Conservation (phyloP, 352 stramenopile species). For the Elongisporangium senticosum region DNA sequence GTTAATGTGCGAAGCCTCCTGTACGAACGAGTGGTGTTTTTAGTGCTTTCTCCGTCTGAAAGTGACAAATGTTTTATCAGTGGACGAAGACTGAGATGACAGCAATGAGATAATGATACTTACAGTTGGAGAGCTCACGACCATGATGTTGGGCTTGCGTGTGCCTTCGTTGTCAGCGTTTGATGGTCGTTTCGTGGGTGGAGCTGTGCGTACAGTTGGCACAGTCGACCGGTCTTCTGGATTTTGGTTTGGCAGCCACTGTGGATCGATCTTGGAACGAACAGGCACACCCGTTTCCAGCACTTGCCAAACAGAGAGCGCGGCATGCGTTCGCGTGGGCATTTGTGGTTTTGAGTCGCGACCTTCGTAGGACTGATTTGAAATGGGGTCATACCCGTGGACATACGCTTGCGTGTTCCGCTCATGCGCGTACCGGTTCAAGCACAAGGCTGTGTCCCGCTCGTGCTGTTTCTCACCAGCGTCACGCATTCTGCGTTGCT, state of each 20-base stretch:
- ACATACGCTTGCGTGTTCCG: slow-evolving; percentile 45
- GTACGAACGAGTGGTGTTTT: slow-evolving; percentile 5
- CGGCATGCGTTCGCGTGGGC: slow-evolving; percentile 38
- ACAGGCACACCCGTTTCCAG: slow-evolving; percentile 31
- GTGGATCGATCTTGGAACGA: slow-evolving; percentile 19
- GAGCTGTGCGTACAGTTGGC: slow-evolving; percentile 1
- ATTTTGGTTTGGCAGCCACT: neutral
- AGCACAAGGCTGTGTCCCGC: slow-evolving; percentile 32
- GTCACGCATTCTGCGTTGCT: slow-evolving; percentile 43
- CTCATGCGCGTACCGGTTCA: slow-evolving; percentile 62
- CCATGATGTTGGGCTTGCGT: slow-evolving; percentile 26
- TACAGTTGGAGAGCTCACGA: slow-evolving; percentile 5
- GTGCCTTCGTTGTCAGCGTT: neutral
- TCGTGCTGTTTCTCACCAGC: slow-evolving; percentile 30
- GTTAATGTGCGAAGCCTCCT: slow-evolving; percentile 8
- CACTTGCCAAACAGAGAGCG: slow-evolving; percentile 37
- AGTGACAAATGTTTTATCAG: no score
- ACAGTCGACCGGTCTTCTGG: neutral
- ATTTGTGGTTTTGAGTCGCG: slow-evolving; percentile 38
- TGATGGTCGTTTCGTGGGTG: neutral
- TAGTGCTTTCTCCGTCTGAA: neutral
- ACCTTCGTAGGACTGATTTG: slow-evolving; percentile 50
- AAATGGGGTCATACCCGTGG: slow-evolving; percentile 63
- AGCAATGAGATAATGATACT: no score
- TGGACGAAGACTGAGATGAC: no score